Evolutionary conservation across 345 rosid species (phyloP), one percentile per base, ranked within the genome.

Genomic region (Brassica cretica): DNA sequence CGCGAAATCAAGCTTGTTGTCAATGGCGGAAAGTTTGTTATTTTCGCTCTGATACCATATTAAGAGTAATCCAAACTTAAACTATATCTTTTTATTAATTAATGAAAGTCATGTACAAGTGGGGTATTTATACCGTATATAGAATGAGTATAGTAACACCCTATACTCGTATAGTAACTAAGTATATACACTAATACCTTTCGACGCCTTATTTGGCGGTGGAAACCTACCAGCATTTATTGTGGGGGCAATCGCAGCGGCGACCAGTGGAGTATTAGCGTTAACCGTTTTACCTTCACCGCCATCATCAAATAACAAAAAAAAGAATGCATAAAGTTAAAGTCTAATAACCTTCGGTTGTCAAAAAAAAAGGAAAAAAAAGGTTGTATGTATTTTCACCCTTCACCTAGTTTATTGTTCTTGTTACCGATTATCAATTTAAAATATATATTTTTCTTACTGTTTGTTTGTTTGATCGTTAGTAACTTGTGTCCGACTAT

Each of bases 321-420:
- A 49, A 55, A 19, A 66, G 53, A 72, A 59, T 12, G 21, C 64
- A 69, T 61, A 32, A 76, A 21, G 70, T 32, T 70, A 70, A 32
- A 49, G 12, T 61, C 75, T 62, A 69, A 69, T 62, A 70, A 53
- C 11, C 9, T 77, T 63, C 70, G 75, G 80, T 70, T n/a, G 64
- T 51, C 65, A 24, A 24, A 24, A 24, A 24, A 24, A 24, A 24
- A 24, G 25, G 29, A 25, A 25, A 25, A 25, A 3, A 25, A 3
- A 25, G 29, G 29, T 25, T 25, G 29, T 25, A 25, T 76, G 75
- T 76, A 76, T 25, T 46, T 33, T 70, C 70, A 70, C 65, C 75
- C 64, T 8, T 61, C 51, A 49, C 1, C 37, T 33, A 33, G 62
- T 62, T 70, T 76, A 33, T 25, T 65, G 59, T 41, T 18, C 14